phyloP scores from a whole-genome alignment of 2,329 filamentous ascomycete species.

The Aschersonia sp. region DNA sequence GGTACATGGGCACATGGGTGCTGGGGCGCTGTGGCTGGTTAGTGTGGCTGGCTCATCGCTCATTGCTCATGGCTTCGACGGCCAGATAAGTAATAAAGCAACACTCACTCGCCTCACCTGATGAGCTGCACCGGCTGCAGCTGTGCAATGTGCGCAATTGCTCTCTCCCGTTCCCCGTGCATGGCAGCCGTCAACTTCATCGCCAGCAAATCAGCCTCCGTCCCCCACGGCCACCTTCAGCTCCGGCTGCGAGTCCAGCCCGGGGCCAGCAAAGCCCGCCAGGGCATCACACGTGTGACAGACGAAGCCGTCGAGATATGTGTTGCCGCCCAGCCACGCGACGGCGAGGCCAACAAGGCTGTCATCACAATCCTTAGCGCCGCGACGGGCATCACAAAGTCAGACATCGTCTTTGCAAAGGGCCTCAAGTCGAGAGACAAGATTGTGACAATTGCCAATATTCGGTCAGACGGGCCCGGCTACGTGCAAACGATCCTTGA shows the following conservation, averaged over 20 bases:
- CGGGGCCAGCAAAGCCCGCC: constrained; percentile 43
- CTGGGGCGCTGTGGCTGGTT: no score
- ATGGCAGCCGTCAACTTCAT: constrained; percentile 28
- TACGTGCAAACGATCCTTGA: constrained; percentile 13
- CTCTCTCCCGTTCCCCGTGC: not conserved
- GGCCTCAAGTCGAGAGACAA: constrained; percentile 54
- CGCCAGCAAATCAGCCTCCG: constrained; percentile 29
- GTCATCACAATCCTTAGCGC: constrained; percentile 48
- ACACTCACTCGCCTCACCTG: no score
- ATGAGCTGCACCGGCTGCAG: no score
- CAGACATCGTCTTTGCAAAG: constrained; percentile 45
- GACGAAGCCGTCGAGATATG: constrained; percentile 47
- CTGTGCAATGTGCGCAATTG: not conserved
- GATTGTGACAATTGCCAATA: constrained; percentile 30
- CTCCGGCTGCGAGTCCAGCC: constrained; percentile 56
- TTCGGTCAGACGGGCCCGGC: constrained; percentile 15
- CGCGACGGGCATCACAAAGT: constrained; percentile 46
- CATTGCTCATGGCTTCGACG: no score
- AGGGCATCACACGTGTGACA: constrained; percentile 44
- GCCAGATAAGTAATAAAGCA: no score
- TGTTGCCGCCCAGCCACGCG: constrained; percentile 48
- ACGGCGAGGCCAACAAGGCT: constrained; percentile 57
- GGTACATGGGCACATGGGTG: no score
- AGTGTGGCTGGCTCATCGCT: no score
- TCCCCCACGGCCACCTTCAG: constrained; percentile 30